Percentiles rank a stretch among this genome's conserved stretches.
phyloP scores from a whole-genome alignment of 2,329 filamentous ascomycete species.

The Monosporascus sp. region DNA sequence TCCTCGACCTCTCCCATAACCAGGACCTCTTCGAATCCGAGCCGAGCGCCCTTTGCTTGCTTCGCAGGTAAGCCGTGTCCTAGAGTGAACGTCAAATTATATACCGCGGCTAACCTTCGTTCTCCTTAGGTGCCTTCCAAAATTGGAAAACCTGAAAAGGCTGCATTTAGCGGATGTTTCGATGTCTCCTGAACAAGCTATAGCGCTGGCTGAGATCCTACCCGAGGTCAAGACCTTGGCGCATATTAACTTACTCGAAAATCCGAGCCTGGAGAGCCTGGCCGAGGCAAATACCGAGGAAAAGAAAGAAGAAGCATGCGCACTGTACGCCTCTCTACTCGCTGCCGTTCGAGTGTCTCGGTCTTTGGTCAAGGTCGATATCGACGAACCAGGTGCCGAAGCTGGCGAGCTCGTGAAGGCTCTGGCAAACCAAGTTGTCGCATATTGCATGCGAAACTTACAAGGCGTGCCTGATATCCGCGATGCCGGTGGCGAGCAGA shows the following conservation, averaged over 20 bases:
- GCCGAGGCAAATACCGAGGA: slow-evolving; percentile 72
- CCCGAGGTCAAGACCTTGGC: slow-evolving; percentile 77
- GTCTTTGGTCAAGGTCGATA: slow-evolving; percentile 82
- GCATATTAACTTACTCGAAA: slow-evolving; percentile 83
- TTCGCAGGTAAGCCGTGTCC: slow-evolving; percentile 59
- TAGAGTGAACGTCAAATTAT: too few relatives aligned
- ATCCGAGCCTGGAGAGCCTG: slow-evolving; percentile 64
- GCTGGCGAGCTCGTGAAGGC: slow-evolving; percentile 90
- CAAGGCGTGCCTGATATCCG: slow-evolving; percentile 59
- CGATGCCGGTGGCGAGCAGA: slow-evolving; percentile 25
- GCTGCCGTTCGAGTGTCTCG: slow-evolving; percentile 79
- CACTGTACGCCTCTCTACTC: slow-evolving; percentile 85
- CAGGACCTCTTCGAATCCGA: slow-evolving; percentile 68
- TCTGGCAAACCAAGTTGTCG: slow-evolving; percentile 88
- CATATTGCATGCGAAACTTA: slow-evolving; percentile 89
- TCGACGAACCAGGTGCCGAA: slow-evolving; percentile 76
- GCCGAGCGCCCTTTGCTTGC: slow-evolving; percentile 66
- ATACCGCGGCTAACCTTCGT: slow-evolving; percentile 7
- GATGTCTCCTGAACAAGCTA: slow-evolving; percentile 80
- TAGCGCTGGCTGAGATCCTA: slow-evolving; percentile 83
- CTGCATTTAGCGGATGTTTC: slow-evolving; percentile 82
- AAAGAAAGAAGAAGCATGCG: slow-evolving; percentile 86
- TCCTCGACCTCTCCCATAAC: slow-evolving; percentile 91
- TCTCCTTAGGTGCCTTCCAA: slow-evolving; percentile 63
- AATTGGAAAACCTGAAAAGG: slow-evolving; percentile 70